A percentile compares a stretch with the other conserved stretches of the same genome.
Conservation (phyloP, 768 basidiomycete genomes). For the Hygrocybe coccinea region DNA sequence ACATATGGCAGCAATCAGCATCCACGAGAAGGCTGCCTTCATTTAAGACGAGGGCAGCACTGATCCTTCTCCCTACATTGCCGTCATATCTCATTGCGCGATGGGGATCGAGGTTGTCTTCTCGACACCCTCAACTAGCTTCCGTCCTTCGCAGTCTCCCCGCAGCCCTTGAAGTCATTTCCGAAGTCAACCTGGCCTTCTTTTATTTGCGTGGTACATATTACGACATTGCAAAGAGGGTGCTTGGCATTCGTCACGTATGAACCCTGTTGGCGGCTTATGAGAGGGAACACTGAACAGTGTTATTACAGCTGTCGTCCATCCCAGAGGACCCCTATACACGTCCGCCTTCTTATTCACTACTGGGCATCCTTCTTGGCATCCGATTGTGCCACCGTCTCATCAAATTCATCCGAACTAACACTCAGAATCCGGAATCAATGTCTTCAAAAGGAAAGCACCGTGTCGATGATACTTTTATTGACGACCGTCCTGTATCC, state of each 20-base stretch:
- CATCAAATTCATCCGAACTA: slow-evolving; percentile 38
- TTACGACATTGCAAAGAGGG: slow-evolving; percentile 63
- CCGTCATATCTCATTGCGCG: slow-evolving; percentile 59
- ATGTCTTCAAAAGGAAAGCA: slow-evolving; percentile 28
- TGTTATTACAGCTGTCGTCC: slow-evolving; percentile 58
- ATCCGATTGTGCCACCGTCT: slow-evolving; percentile 63
- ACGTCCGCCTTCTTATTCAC: slow-evolving; percentile 80
- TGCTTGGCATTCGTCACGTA: slow-evolving; percentile 69
- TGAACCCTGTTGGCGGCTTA: slow-evolving; percentile 5
- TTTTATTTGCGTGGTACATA: slow-evolving; percentile 82
- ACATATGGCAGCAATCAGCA: slow-evolving; percentile 68
- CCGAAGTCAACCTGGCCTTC: slow-evolving; percentile 71
- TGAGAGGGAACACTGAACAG: neutral
- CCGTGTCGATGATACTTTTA: slow-evolving; percentile 34
- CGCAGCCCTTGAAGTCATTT: slow-evolving; percentile 46
- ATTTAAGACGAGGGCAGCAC: slow-evolving; percentile 39
- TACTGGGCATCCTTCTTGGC: slow-evolving; percentile 70
- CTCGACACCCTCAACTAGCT: slow-evolving; percentile 33
- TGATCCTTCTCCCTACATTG: slow-evolving; percentile 63
- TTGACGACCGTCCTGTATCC: slow-evolving; percentile 62
- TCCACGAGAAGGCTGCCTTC: slow-evolving; percentile 42
- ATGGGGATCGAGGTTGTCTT: slow-evolving; percentile 38
- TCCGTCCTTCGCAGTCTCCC: slow-evolving; percentile 40
- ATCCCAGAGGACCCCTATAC: slow-evolving; percentile 64
- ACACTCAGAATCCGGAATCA: slow-evolving; percentile 11